Evolutionary conservation across 2,329 filamentous ascomycete genomes (phyloP), one percentile per base, ranked within the genome.

Genomic region (Penicillium sp.): DNA sequence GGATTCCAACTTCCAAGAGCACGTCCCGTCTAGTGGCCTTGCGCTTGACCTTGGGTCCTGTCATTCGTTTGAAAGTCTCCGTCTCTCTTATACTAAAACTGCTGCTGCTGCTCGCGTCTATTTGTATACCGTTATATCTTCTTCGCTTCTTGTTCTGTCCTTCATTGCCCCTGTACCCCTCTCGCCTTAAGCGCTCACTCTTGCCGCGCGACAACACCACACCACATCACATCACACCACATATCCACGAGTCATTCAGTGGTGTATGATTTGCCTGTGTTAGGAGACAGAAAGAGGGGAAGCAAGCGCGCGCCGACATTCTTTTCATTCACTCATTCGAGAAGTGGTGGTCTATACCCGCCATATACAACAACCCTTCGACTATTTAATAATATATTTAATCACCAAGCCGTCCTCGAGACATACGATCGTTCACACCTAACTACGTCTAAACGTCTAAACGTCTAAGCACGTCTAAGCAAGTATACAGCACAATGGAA

Each of bases 401-500:
- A 58, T 57, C 38, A 57, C 33, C 21, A 33, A 38, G 28, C 28
- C 51, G 11, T 46, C 9, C 30, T 11, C 12, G 35, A 50, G 48
- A 51, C 48, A 43, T 30, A 35, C 50, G 16, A 53, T 47, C 28
- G 30, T 38, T 47, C 20, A 20, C 0, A 30, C n/a, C n/a, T n/a
- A n/a, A n/a, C n/a, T n/a, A n/a, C n/a, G n/a, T n/a, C n/a, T n/a
- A n/a, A n/a, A n/a, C n/a, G n/a, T n/a, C n/a, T n/a, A n/a, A n/a
- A n/a, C n/a, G n/a, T n/a, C n/a, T n/a, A n/a, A n/a, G n/a, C n/a
- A n/a, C n/a, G n/a, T n/a, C n/a, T n/a, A n/a, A n/a, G n/a, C n/a
- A n/a, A n/a, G n/a, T 46, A 11, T 16, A 47, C 30, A 20, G 7
- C 26, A 58, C 76, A 78, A 91, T 91, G 88, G 87, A 90, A 68